These are phyloP conservation scores for Lolium perenne DNA, from an alignment of 176 grass and related monocot genomes.

Conservation along the genomic window DNA sequence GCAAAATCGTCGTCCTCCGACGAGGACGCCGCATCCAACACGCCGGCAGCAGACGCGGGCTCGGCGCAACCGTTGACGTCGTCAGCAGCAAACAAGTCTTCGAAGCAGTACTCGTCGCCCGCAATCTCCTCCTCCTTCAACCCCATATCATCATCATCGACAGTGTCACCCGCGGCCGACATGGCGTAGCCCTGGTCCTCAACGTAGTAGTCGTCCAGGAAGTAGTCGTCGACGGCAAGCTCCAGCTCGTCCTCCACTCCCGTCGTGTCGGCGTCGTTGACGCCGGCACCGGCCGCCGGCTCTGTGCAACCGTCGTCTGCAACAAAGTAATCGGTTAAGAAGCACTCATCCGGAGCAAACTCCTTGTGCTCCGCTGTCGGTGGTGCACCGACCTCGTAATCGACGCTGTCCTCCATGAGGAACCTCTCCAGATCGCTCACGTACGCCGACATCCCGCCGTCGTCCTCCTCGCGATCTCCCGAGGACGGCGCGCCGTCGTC, in stretches of 20 bases:
- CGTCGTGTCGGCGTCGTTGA: not conserved
- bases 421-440: slow-evolving; percentile 37
- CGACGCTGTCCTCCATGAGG: not conserved
- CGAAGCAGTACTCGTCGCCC: not conserved
- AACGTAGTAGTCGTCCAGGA: not conserved
- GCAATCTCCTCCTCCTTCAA: not conserved
- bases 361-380: too few relatives aligned
- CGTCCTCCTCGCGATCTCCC: not conserved
- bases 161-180: too few relatives aligned
- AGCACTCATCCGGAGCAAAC: not conserved
- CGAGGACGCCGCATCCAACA: too few relatives aligned
- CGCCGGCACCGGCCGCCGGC: too few relatives aligned
- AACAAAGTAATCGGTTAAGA: not conserved
- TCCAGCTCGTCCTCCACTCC: not conserved
- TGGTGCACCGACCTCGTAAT: not conserved
- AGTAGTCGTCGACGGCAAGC: not conserved
- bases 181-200: not conserved
- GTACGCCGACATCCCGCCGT: not conserved
- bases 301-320: not conserved
- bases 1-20: not conserved
- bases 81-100: not conserved
- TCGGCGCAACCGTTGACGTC: too few relatives aligned
- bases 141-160: too few relatives aligned
- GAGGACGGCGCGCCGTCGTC: not conserved
- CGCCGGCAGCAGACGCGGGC: not conserved